Base-by-base conservation (phyloP, 192 early-diverging fungal species). In the Mortierella hygrophila region DNA sequence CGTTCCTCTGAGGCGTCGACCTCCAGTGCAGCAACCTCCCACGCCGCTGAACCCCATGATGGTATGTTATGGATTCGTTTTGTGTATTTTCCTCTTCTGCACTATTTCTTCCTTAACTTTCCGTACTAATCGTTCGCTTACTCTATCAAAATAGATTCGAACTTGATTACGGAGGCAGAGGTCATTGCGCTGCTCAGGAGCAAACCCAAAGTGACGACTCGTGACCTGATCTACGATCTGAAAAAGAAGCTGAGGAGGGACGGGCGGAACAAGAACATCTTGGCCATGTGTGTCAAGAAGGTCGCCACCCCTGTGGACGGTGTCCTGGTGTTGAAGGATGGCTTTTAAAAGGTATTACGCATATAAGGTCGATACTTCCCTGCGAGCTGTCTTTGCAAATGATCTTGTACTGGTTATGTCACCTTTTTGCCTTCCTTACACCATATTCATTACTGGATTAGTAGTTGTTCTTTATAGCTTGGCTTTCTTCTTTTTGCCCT, bases 91-190 rank as follows among this genome's bases (percentile, higher is more conserved):
- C 7, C 29, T 32, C 35, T 29, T 21, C 54, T 13, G 35, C 40
- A 32, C 11, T 46, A 16, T 26, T 60, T 38, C n/a, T 32, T 23
- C 60, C 0, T 37, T n/a, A 7, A 29, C 6, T 13, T 21, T 40
- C 38, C 38, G 11, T 9, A 26, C 13, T 65, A 65, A 29, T 57
- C 11, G 10, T 54, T 71, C 41, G 44, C 29, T 18, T 0, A 6
- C 23, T 9, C 3, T 60, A 21, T 29, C 18, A 26, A 0, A 57
- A 72, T 21, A 80, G 88, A 88, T 13, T 71, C 88, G 1, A 79
- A 88, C 55, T 74, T 94, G 20, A 94, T 96, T 52, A 95, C 93
- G 26, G 93, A 94, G 75, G 87, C 89, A 29, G 95, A 96, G 78
- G 93, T 96, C 5, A 88, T 95, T 21, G 88, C 91, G 6, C 63